phyloP scores from a whole-genome alignment of 75 land plant species.

The Azolla pinnata region DNA sequence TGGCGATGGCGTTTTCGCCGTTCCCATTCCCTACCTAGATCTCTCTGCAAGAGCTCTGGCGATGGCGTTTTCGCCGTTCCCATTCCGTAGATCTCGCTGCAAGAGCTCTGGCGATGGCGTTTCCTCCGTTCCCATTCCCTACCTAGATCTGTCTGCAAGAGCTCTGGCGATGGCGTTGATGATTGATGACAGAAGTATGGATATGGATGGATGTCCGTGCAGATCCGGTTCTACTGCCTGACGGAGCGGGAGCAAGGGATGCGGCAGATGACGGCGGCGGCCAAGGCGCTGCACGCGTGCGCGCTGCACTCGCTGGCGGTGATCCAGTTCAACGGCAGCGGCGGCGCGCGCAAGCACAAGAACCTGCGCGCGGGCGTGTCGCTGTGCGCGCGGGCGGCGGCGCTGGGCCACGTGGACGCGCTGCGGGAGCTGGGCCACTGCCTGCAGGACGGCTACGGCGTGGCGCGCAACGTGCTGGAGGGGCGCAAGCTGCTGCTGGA shows the following conservation, averaged over 20 bases:
- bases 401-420: slow-evolving; percentile 25
- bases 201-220: background rate
- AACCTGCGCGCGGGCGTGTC: slow-evolving; percentile 25
- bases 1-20: background rate
- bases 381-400: slow-evolving; percentile 26
- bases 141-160: background rate
- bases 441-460: slow-evolving; percentile 29
- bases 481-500: slow-evolving; percentile 20
- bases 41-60: background rate
- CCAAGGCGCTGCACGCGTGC: slow-evolving; percentile 11
- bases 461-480: slow-evolving; percentile 10
- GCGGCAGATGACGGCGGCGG: slow-evolving; percentile 19
- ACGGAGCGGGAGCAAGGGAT: slow-evolving; percentile 20
- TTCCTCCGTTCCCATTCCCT: background rate
- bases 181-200: background rate
- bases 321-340: slow-evolving; percentile 33
- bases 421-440: slow-evolving; percentile 34
- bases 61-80: background rate
- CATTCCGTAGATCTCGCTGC: background rate
- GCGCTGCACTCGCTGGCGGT: slow-evolving; percentile 30
- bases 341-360: slow-evolving; percentile 29
- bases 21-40: background rate
- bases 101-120: background rate
- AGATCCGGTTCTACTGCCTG: slow-evolving; percentile 33
- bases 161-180: background rate